Evolutionary conservation across 805 yeast species (phyloP), one percentile per base, ranked within the genome.

Genomic region (Nakazawaea pomicola): DNA sequence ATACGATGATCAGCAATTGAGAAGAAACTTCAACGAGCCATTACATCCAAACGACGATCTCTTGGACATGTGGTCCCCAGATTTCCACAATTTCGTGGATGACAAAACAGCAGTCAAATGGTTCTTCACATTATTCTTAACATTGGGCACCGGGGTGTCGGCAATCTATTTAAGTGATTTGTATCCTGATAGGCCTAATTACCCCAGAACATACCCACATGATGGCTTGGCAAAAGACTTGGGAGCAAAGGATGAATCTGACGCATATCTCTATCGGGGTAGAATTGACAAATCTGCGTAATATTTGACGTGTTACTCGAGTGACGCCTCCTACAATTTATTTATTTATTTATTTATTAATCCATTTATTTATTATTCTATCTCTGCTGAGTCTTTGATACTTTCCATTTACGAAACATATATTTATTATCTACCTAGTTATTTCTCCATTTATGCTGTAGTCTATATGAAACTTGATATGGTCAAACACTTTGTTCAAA

Each of bases 41-140:
- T 60, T 85, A 49, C 80, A 79, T 57, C 76, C 79, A 41, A 76
- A 80, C 52, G 83, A 80, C 50, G 95, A 86, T 55, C 65, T 76
- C 60, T 69, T 80, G 55, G 90, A 86, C 60, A 72, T 84, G 70
- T 86, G 95, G 95, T 76, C 95, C 7, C 93, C 95, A 10, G 95
- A 86, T 55, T 73, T 79, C 55, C 77, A 69, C 58, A 78, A 79
- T 51, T 59, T 67, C 29, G 83, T 78, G 25, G 64, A 74, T 29
- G 82, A 83, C 60, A 56, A 61, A 34, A 71, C 75, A 24, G 95
- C 95, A 1, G 59, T 78, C 40, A 70, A 62, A 50, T 76, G 76
- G 58, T 73, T 79, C 48, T 64, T 63, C n/a, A 55, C 65, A 6
- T 82, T 82, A 61, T 74, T 82, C 52, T 78, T 71, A n/a, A n/a